Base-by-base conservation (phyloP, 305 asterid species). In the Fraxinus angustifolia region DNA sequence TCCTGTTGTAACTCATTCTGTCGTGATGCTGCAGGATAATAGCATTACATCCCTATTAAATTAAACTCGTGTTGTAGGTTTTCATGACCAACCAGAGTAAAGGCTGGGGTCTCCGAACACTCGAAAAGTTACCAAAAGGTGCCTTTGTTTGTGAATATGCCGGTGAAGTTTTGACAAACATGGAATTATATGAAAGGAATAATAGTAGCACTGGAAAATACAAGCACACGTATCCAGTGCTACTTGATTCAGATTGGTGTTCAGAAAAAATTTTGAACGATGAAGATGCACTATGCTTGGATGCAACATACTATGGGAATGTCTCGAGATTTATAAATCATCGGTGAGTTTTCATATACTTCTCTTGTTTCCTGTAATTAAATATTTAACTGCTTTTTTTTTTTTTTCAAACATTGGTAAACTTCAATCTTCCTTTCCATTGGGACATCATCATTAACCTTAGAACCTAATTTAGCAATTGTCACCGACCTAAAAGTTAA, bases 221-320 rank as follows among this genome's bases (percentile, higher is more conserved):
- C 16, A 90, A 82, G 67, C 97, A 91, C 74, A 87, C 88, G 1
- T 92, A 95, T 85, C 94, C 98, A 1, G 98, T 92, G 76, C 90
- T 92, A 6, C 95, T 95, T 70, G 99, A 95, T 89, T 92, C 97
- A 67, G 98, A 91, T 78, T 95, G 99, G 99, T 90, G 93, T 30
- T 87, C 96, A 21, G 97, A 92, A 85, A 84, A 89, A 21, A 88
- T 84, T 70, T 75, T 92, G 62, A 91, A 91, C 81, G 99, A 93
- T 76, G 95, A 95, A 86, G 95, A 95, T 8, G 98, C 98, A 16
- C 98, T 95, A 45, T 95, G 99, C 86, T 85, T 95, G 91, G 98
- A 93, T 78, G 97, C 97, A 33, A 93, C 98, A 14, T 48, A 87
- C 73, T 95, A 82, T 75, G 99, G 99, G n/a, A 95, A 95, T 56